Conservation (phyloP, 1,139 yeast species). For the Yamadazyma trypodendri region DNA sequence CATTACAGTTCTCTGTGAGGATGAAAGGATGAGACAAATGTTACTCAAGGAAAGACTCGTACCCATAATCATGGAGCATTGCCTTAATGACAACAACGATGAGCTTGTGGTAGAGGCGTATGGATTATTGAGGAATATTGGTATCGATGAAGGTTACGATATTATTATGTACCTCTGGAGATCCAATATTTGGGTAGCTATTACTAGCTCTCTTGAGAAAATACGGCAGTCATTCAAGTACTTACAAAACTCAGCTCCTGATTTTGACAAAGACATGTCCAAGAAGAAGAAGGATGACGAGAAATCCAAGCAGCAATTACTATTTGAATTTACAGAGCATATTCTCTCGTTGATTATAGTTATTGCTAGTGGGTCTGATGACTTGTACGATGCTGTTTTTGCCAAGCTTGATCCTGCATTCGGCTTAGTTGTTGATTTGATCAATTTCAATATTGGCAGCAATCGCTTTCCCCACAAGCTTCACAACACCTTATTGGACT, state of each 20-base stretch:
- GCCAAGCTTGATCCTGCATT: conserved; percentile 41
- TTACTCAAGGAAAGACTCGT: conserved; percentile 72
- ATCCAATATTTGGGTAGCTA: conserved; percentile 65
- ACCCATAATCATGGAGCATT: conserved; percentile 59
- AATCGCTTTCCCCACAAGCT: conserved; percentile 41
- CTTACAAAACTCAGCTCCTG: conserved; percentile 23
- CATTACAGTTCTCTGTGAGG: conserved; percentile 70
- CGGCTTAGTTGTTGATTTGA: conserved; percentile 40
- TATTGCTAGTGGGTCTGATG: conserved; percentile 64
- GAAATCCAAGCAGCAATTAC: conserved; percentile 44
- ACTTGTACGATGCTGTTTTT: conserved; percentile 53
- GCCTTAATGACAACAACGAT: conserved; percentile 64
- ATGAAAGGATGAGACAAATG: conserved; percentile 56
- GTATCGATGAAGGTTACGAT: conserved; percentile 88
- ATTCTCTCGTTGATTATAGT: conserved; percentile 67
- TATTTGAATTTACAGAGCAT: conserved; percentile 73
- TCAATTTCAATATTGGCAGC: conserved; percentile 28
- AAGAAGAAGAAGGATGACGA: conserved; percentile 28
- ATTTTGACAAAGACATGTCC: conserved; percentile 18
- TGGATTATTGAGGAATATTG: conserved; percentile 77
- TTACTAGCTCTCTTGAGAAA: conserved; percentile 51
- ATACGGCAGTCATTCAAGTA: conserved; percentile 47
- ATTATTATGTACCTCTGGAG: conserved; percentile 75
- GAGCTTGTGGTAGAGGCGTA: conserved; percentile 78
- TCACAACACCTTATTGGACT: conserved; percentile 55